Evolutionary conservation across 768 basidiomycete genomes (phyloP).

Genomic region (Pholiota molesta): DNA sequence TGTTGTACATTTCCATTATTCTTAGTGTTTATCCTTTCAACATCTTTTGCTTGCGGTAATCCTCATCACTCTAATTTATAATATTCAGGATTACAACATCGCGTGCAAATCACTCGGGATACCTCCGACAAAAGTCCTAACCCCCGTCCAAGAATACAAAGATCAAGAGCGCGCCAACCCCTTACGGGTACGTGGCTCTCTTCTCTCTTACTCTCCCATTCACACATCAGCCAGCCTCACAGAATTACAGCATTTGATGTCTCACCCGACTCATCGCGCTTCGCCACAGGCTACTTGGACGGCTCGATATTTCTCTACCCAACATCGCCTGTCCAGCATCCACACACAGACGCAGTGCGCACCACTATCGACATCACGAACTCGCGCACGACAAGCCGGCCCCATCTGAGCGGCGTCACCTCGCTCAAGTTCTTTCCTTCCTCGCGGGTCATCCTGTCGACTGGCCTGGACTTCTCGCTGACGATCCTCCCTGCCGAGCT

Average conservation of each 20-base stretch:
- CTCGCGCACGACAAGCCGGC: conserved; percentile 34
- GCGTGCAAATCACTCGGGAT: conserved; percentile 53
- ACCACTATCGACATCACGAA: conserved; percentile 30
- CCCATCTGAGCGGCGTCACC: conserved; percentile 58
- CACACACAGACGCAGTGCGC: conserved; percentile 17
- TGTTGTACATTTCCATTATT: no score
- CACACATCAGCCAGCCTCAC: conserved; percentile 40
- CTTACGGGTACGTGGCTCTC: conserved; percentile 34
- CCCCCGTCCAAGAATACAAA: conserved; percentile 54
- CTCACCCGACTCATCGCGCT: conserved; percentile 58
- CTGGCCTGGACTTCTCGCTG: conserved; percentile 69
- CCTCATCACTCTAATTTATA: neutral
- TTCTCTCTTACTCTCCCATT: neutral
- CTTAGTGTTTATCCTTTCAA: no score
- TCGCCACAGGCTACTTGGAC: conserved; percentile 63
- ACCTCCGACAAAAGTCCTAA: conserved; percentile 45
- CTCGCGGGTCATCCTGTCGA: conserved; percentile 69
- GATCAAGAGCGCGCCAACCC: conserved; percentile 48
- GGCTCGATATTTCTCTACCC: conserved; percentile 59
- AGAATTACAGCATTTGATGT: conserved; percentile 68
- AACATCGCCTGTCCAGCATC: conserved; percentile 24
- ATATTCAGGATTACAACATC: conserved; percentile 40
- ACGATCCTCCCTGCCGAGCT: conserved; percentile 66
- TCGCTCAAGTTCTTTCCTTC: conserved; percentile 71
- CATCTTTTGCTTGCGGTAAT: no score